Percentiles rank a stretch among this genome's conserved stretches.
Conservation (phyloP, 108 stramenopile genomes). For the Hondaea fermentalgiana region DNA sequence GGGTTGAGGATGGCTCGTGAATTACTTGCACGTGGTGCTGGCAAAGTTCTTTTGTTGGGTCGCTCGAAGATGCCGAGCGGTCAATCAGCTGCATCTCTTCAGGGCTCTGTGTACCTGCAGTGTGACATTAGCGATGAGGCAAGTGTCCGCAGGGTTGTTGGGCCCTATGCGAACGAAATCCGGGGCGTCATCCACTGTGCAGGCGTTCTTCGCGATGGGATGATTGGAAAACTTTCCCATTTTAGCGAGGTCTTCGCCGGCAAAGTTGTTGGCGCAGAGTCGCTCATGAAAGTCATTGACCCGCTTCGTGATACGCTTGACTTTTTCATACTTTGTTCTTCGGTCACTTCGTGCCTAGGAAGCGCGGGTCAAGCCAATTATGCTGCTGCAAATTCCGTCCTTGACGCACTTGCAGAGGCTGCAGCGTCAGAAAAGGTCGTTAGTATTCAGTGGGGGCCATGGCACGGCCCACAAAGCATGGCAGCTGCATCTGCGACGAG, state of each 20-base stretch:
- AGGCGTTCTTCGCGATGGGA: background rate
- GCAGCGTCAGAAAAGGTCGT: background rate
- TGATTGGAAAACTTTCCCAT: background rate
- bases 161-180: background rate
- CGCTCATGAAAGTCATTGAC: background rate
- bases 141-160: background rate
- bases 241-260: background rate
- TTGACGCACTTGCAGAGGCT: background rate
- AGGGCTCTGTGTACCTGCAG: background rate
- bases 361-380: background rate
- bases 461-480: background rate
- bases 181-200: background rate
- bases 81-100: background rate
- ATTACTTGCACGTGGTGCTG: background rate
- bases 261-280: background rate
- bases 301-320: background rate
- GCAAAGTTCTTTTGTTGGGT: background rate
- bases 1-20: background rate
- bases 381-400: background rate
- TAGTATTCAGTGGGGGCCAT: background rate
- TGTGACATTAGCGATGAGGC: background rate
- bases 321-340: background rate
- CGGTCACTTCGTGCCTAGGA: background rate
- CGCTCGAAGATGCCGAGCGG: background rate
- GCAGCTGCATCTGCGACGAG: background rate